Evolutionary conservation across 108 stramenopile genomes (phyloP), one percentile per base, ranked within the genome.

Genomic region (Skeletonema costatum): DNA sequence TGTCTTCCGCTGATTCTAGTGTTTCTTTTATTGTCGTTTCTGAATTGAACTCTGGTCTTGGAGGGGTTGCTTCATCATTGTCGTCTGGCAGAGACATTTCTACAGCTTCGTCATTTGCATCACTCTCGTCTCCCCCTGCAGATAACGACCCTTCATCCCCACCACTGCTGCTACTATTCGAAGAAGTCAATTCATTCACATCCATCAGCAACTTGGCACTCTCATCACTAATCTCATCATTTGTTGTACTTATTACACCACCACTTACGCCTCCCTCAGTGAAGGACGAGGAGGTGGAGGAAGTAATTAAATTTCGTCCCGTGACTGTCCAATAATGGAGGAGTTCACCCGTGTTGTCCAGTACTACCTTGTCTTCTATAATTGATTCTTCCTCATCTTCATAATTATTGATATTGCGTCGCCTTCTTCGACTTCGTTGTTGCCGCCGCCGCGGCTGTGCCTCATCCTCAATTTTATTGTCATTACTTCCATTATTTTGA

Each of bases 321-420:
- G 80, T 70, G 4, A 81, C 39, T 4, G 74, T 69, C 80, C 80
- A 81, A 51, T 81, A 81, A 7, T 60, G 68, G 33, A 67, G 68
- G 32, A 51, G 25, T 56, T 33, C 51, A 29, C 46, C 53, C n/a
- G 30, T 39, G 50, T 35, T 31, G 30, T 70, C 35, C 19, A 32
- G 32, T 19, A 58, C 25, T 0, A 70, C 31, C 32, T 60, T 48
- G 17, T 32, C 58, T 60, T 60, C 56, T 60, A 39, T 31, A 2
- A 70, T 70, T 1, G 53, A n/a, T 39, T 70, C 70, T 16, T 48
- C 32, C 0, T 39, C 0, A 14, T 44, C 11, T 31, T 48, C 29
- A 10, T 70, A 29, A 21, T 39, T 64, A 0, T 11, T 64, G 19
- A 17, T 12, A n/a, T 32, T 25, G 6, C 16, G 12, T 48, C 67